Evolutionary conservation across 2,329 filamentous ascomycete species (phyloP), one percentile per base, ranked within the genome.

Genomic region (Parastagonospora nodorum): DNA sequence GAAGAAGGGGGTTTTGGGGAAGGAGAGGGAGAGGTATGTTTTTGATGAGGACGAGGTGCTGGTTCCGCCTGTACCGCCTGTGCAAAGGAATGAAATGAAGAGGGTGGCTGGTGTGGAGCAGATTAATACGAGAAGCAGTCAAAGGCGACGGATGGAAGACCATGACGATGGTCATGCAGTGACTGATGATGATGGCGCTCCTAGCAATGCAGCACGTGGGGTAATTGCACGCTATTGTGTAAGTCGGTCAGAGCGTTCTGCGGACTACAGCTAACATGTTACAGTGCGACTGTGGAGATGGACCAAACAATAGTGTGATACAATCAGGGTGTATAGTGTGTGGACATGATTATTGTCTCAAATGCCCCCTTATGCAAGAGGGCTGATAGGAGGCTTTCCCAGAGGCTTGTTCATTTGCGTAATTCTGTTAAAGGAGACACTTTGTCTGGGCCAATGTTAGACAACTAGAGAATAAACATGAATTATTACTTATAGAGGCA

Each of bases 1-100:
- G 44, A 57, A 46, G 5, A 77, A 77, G 51, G 66, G 61, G 10
- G 53, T 71, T 14, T 31, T 67, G 4, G 7, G 46, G 7, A 60
- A 40, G 32, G 61, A 65, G 10, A 53, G 56, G 51, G 56, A 67
- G 32, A 50, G 51, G 12, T 55, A 65, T 36, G 52, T 60, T 8
- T 63, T 63, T 31, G 61, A 60, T 8, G 49, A 56, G 24, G 51
- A 63, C 12, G 36, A 55, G 4, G 55, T 54, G 9, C 53, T 31
- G 12, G 55, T 14, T 42, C 40, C 42, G 10, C 42, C 42, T 12
- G 12, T 11, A 14, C 42, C 42, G 14, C 10, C 24, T n/a, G n/a
- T n/a, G n/a, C n/a, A n/a, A n/a, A n/a, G n/a, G n/a, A n/a, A n/a
- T n/a, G n/a, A n/a, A n/a, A n/a, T n/a, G n/a, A n/a, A n/a, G n/a